These are phyloP conservation scores for Solanum bulbocastanum DNA, from an alignment of 257 asterid species.

Conservation along the genomic window DNA sequence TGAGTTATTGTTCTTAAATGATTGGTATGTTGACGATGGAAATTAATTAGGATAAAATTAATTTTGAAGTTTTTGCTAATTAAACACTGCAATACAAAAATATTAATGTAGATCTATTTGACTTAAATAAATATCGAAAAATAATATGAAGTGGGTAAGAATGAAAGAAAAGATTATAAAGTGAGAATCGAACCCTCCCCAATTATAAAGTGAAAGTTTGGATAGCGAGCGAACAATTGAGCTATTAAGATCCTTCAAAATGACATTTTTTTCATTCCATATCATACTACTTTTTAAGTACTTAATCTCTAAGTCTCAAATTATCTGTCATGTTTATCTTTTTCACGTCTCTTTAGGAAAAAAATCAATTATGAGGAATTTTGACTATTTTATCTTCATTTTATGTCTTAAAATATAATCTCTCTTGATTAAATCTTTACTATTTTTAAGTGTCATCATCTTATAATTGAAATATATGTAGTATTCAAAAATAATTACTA, in stretches of 20 bases:
- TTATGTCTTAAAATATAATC: no score
- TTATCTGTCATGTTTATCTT: background rate
- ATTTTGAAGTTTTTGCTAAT: background rate
- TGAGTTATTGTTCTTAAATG: background rate
- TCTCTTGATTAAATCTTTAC: background rate
- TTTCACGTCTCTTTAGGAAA: no score
- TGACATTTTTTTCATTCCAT: background rate
- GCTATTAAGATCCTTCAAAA: background rate
- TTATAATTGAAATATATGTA: no score
- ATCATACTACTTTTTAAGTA: background rate
- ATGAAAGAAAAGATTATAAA: background rate
- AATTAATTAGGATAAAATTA: background rate
- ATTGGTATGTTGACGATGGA: background rate
- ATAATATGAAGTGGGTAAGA: background rate
- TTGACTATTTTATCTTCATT: background rate
- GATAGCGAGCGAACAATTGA: background rate
- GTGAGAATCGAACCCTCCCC: no score
- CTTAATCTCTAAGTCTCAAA: no score
- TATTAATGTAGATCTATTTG: background rate
- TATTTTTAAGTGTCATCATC: background rate
- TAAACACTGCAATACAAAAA: background rate
- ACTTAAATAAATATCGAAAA: background rate
- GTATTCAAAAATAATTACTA: background rate
- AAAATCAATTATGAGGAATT: background rate
- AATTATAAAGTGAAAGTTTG: background rate